Conservation (phyloP, 768 basidiomycete species). For the Tubosaeta sp. region DNA sequence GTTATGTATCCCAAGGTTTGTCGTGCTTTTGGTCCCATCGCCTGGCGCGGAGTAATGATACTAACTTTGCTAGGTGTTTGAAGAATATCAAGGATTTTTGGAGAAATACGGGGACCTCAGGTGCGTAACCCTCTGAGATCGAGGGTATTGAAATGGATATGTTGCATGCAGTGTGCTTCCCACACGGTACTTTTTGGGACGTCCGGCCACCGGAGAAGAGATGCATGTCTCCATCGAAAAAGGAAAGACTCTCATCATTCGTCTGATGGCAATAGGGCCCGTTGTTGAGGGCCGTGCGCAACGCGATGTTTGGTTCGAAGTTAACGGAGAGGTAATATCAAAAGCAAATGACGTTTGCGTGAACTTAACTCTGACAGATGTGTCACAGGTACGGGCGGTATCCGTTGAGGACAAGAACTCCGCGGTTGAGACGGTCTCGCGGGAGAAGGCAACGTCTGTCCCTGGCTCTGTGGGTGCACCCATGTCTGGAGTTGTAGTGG, state of each 20-base stretch:
- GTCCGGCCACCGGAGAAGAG: slow-evolving; percentile 89
- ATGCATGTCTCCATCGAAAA: slow-evolving; percentile 95
- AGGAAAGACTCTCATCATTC: slow-evolving; percentile 95
- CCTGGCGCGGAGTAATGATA: slow-evolving; percentile 5
- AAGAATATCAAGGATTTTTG: slow-evolving; percentile 92
- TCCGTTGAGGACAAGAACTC: slow-evolving; percentile 96
- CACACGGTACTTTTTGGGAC: slow-evolving; percentile 95
- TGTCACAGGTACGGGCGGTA: slow-evolving; percentile 80
- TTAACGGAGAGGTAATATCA: slow-evolving; percentile 80
- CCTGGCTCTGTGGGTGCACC: slow-evolving; percentile 97
- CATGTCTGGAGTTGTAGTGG: slow-evolving; percentile 97
- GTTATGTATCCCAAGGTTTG: slow-evolving; percentile 97
- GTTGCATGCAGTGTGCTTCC: slow-evolving; percentile 71
- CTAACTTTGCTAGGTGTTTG: slow-evolving; percentile 68
- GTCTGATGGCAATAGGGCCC: slow-evolving; percentile 91
- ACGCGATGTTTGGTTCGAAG: slow-evolving; percentile 98
- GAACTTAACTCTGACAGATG: slow-evolving; percentile 12
- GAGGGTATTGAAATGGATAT: slow-evolving; percentile 9
- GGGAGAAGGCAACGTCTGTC: slow-evolving; percentile 91
- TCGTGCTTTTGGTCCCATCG: slow-evolving; percentile 6
- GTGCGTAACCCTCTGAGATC: slow-evolving; percentile 38
- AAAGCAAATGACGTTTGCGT: slow-evolving; percentile 2
- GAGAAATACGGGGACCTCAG: slow-evolving; percentile 95
- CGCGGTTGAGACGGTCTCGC: slow-evolving; percentile 88
- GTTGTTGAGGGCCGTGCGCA: slow-evolving; percentile 89